phyloP scores from a whole-genome alignment of 768 basidiomycete species.

The Porpolomopsis calyptriformis region DNA sequence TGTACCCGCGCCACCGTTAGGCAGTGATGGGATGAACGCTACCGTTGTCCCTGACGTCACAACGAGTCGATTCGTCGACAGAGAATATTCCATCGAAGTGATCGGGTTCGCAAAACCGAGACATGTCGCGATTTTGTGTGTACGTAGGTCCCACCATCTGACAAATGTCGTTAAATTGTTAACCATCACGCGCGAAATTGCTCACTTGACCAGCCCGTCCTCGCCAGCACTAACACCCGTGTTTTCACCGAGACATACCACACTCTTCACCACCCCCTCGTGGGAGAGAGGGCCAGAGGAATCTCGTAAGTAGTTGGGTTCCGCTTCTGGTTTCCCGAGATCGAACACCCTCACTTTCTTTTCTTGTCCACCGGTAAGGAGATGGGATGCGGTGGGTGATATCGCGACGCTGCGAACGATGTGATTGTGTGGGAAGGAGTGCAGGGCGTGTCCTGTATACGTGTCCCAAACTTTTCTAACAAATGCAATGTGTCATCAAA shows the following conservation, averaged over 20 bases:
- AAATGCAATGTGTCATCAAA: background rate
- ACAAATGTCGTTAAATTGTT: background rate
- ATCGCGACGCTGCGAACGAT: conserved; percentile 94
- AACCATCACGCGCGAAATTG: background rate
- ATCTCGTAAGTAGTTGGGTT: conserved; percentile 70
- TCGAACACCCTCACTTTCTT: conserved; percentile 97
- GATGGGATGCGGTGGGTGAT: conserved; percentile 55
- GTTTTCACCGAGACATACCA: conserved; percentile 86
- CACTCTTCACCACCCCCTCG: conserved; percentile 84
- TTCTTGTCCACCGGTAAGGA: conserved; percentile 91
- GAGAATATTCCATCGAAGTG: conserved; percentile 89
- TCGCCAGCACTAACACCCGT: conserved; percentile 80
- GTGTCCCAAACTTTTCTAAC: conserved; percentile 93
- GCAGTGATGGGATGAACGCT: conserved; percentile 74
- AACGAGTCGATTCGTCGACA: conserved; percentile 70
- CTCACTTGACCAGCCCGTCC: conserved; percentile 80
- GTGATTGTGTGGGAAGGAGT: conserved; percentile 97
- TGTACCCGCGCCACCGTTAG: conserved; percentile 44
- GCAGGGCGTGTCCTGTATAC: conserved; percentile 73
- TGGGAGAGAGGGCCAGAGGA: conserved; percentile 49
- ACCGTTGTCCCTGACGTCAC: conserved; percentile 90
- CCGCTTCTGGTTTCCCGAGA: conserved; percentile 74
- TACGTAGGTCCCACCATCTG: conserved; percentile 96
- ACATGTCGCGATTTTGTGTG: conserved; percentile 57
- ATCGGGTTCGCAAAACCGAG: conserved; percentile 70